Evolutionary conservation across 164 flowering plant genomes (phyloP).

Genomic region (Chloranthus sessilifolius): DNA sequence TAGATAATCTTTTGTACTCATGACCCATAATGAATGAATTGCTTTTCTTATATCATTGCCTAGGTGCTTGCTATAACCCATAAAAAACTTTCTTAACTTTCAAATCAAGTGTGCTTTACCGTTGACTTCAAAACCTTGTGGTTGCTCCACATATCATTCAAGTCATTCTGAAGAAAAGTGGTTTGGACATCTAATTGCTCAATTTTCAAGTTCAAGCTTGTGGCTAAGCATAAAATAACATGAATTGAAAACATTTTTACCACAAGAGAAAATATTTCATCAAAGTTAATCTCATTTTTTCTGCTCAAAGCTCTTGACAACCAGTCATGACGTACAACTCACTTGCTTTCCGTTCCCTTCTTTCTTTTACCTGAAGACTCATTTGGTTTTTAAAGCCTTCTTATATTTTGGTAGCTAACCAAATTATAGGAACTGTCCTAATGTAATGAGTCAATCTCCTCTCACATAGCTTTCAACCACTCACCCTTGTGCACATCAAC

Average conservation of each 20-base stretch:
- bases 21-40: neutral
- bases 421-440: too few species aligned
- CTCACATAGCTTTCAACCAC: too few species aligned
- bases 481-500: too few species aligned
- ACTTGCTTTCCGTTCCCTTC: too few species aligned
- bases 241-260: neutral
- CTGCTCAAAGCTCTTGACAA: neutral
- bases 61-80: neutral
- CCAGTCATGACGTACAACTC: too few species aligned
- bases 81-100: neutral
- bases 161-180: neutral
- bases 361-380: too few species aligned
- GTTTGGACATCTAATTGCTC: neutral
- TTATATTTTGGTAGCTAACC: too few species aligned
- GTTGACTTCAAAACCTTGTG: neutral
- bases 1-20: too few species aligned
- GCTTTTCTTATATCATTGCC: neutral
- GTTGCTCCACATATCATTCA: neutral
- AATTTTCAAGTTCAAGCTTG: neutral
- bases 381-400: too few species aligned
- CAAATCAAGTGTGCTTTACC: neutral
- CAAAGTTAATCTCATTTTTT: neutral
- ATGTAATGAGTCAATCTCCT: too few species aligned
- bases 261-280: neutral
- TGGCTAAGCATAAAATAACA: neutral